Evolutionary conservation across 192 early-diverging fungal genomes (phyloP), one percentile per base, ranked within the genome.

Genomic region (Podila verticillata): DNA sequence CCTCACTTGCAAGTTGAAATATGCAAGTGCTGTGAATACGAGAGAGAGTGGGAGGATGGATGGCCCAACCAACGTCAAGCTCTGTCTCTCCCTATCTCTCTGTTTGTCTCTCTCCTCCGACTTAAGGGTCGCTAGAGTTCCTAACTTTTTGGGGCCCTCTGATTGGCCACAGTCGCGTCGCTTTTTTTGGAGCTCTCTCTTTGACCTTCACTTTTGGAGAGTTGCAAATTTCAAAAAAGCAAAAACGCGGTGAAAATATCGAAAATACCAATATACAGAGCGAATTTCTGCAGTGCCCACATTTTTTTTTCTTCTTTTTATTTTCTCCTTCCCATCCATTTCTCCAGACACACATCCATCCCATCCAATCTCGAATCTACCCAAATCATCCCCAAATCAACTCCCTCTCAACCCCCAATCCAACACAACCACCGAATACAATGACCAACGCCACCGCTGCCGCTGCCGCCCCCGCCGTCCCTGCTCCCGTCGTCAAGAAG

Each of bases 401-500:
- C 61, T 36, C 59, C 29, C 59, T 49, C 59, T 32, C 35, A 26
- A 54, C 29, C 56, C 22, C 7, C 49, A 35, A 64, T 61, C 20
- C 51, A 54, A n/a, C n/a, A n/a, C n/a, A 44, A 64, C 32, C 36
- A 54, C 47, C 19, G n/a, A 24, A n/a, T 57, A 60, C 63, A 58
- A 78, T 70, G 68, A 57, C 47, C 24, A 29, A 32, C 32, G 68
- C 63, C 20, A 31, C 75, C 34, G 47, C 68, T 32, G 47, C 74
- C 61, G 51, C 74, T 54, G 63, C 75, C 17, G 19, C 64, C 61
- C 59, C 74, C 26, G 62, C 67, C 26, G 49, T 26, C 29, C n/a
- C 66, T 48, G 69, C 58, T 34, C 48, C 75, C 32, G 48, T 63
- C 30, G 47, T 69, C 58, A 75, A 75, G 66, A 54, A 61, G 51